Evolutionary conservation across 192 early-diverging fungal genomes (phyloP), one percentile per base, ranked within the genome.

Genomic region (Obelidium mucronatum): DNA sequence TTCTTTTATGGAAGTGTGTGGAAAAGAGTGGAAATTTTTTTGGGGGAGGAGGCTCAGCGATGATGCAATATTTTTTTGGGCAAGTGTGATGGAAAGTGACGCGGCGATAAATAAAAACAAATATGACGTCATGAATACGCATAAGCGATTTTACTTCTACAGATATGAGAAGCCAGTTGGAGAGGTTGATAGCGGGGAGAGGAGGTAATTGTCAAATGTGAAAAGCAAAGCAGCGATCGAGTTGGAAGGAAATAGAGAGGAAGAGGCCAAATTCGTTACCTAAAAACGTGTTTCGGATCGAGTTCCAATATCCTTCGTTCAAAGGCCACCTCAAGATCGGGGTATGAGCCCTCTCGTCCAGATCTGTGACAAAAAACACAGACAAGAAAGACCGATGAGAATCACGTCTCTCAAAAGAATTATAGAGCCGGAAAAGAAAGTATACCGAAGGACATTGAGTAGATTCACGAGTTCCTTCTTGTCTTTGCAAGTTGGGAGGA

Each of bases 321-420:
- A 61, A 82, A 78, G 24, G 67, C 58, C 6, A 40, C 37, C 48
- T 82, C 81, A 31, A 82, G 63, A 19, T 82, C 73, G 4, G 81
- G 81, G 73, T 79, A 82, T 34, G 28, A 54, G 19, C 81, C 81
- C 60, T 82, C 81, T 40, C 66, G 73, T 8, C 76, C 81, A 2
- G 70, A 75, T 35, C 81, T 82, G 36, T 19, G 24, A 33, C 24
- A 11, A 60, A 60, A 6, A 28, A 22, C 8, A 30, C 6, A 60
- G 58, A 22, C 30, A 60, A 17, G 58, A n/a, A n/a, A n/a, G n/a
- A n/a, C n/a, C 58, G 17, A 28, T 60, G 58, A 26, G 58, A 60
- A 13, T n/a, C n/a, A 15, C 58, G 17, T 8, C 30, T 15, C 58
- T n/a, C 17, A 26, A 60, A 11, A 8, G 11, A 26, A 66, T 66